Base-by-base conservation (phyloP, 371 early-diverging fungal species). In the Apophysomyces ossiformis region DNA sequence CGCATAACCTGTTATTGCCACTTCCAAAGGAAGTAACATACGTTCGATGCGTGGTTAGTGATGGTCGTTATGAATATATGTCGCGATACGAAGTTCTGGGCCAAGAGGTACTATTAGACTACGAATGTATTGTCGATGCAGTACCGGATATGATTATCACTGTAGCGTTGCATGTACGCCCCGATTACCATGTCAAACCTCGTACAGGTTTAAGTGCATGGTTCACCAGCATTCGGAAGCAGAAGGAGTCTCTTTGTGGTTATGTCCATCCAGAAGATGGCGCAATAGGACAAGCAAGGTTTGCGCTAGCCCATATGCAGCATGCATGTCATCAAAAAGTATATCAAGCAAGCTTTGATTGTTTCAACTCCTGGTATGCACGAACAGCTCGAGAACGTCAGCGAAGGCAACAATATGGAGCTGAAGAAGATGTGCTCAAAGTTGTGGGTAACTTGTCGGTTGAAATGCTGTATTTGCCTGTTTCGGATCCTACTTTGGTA, bases 251-350 rank as follows among this genome's bases (percentile, higher is more conserved):
- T 36, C 68, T 82, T 8, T 77, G 78, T 0, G 69, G 68, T 1
- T 82, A 79, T 60, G 75, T 82, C 12, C 72, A 71, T 57, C 74
- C 74, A 21, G 78, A 78, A 6, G 83, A 82, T 50, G 83, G 83
- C 8, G 76, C 82, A 4, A 71, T 82, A 37, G 82, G 82, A 12
- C 76, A 75, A 50, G 73, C 82, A 8, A 68, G 76, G 39, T 78
- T 82, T 66, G 77, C 79, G 4, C 65, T 82, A 5, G 63, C 70
- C 45, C 75, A 82, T 64, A 79, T 82, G 78, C 66, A 79, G 2
- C 69, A 70, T 32, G 78, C 72, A n/a, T 80, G 81, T 66, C 66
- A 75, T 57, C 69, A 73, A 57, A 67, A 73, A 56, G 70, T 76
- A 1, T 77, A 77, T 44, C 66, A 69, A 13, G 71, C 77, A 0